Percentiles rank a stretch among this genome's conserved stretches.
Conservation (phyloP, 208 protist species). For the Leishmania braziliensis region DNA sequence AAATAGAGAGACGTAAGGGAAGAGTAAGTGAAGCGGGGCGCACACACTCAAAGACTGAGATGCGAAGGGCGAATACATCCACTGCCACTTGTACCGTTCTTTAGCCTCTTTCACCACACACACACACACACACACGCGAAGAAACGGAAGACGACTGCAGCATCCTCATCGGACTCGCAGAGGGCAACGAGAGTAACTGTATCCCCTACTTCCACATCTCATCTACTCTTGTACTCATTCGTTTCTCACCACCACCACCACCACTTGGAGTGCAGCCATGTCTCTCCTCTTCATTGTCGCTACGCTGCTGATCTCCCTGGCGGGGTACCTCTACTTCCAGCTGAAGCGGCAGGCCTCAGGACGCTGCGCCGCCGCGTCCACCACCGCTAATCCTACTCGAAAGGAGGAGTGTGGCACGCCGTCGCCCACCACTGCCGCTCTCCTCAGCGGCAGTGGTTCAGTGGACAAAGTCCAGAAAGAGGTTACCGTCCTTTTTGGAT, state of each 20-base stretch:
- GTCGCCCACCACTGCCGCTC: background rate
- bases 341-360: slow-evolving; percentile 25
- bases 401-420: slow-evolving; percentile 2
- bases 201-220: background rate
- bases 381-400: background rate
- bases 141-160: background rate
- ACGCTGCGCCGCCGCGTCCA: background rate
- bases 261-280: background rate
- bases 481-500: slow-evolving; percentile 84
- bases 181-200: background rate
- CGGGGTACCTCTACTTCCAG: slow-evolving; percentile 56
- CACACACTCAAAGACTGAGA: background rate
- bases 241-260: background rate
- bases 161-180: background rate
- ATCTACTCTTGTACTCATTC: background rate
- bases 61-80: background rate
- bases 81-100: slow-evolving; percentile 13
- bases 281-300: slow-evolving; percentile 41
- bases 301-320: slow-evolving; percentile 43
- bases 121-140: background rate
- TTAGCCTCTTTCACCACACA: background rate
- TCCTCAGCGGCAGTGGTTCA: background rate
- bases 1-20: background rate
- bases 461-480: slow-evolving; percentile 32
- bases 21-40: background rate